A percentile compares a stretch with the other conserved stretches of the same genome.
Evolutionary conservation across 139 green algal species (phyloP).

Genomic region (Auxenochlorella pyrenoidosa): DNA sequence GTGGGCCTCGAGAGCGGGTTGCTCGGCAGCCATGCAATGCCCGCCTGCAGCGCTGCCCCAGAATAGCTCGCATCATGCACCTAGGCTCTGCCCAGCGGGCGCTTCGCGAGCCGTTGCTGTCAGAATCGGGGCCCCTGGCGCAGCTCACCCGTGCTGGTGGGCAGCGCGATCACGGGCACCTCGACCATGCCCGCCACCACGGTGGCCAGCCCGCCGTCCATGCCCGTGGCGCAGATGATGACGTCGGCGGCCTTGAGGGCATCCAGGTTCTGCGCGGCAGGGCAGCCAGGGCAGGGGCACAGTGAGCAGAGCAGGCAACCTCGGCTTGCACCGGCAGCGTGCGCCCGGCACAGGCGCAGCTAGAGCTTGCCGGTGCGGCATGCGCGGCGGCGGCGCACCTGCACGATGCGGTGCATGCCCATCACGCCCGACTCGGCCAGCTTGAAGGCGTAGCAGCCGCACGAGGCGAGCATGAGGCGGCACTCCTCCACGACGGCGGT

Average conservation of each 20-base stretch:
- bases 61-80: too few relatives aligned
- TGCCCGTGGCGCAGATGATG: slow-evolving; percentile 83
- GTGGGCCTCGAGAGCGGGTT: too few relatives aligned
- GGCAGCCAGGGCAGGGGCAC: too few relatives aligned
- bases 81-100: not conserved
- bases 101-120: not conserved
- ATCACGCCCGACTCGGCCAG: slow-evolving; percentile 71
- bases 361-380: slow-evolving; percentile 4
- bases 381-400: not conserved
- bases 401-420: slow-evolving; percentile 63
- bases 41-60: not conserved
- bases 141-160: slow-evolving; percentile 58
- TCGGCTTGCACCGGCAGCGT: too few relatives aligned
- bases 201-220: slow-evolving; percentile 73
- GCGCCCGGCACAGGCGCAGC: too few relatives aligned
- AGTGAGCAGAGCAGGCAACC: too few relatives aligned
- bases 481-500: slow-evolving; percentile 74
- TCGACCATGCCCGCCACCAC: slow-evolving; percentile 85
- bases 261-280: slow-evolving; percentile 47
- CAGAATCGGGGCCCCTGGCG: too few relatives aligned
- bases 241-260: slow-evolving; percentile 77
- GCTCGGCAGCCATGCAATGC: too few relatives aligned
- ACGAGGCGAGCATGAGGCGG: slow-evolving; percentile 65
- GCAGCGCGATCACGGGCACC: slow-evolving; percentile 78
- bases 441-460: slow-evolving; percentile 71